phyloP scores from a whole-genome alignment of 2,329 filamentous ascomycete genomes.

The Zymoseptoria passerinii region DNA sequence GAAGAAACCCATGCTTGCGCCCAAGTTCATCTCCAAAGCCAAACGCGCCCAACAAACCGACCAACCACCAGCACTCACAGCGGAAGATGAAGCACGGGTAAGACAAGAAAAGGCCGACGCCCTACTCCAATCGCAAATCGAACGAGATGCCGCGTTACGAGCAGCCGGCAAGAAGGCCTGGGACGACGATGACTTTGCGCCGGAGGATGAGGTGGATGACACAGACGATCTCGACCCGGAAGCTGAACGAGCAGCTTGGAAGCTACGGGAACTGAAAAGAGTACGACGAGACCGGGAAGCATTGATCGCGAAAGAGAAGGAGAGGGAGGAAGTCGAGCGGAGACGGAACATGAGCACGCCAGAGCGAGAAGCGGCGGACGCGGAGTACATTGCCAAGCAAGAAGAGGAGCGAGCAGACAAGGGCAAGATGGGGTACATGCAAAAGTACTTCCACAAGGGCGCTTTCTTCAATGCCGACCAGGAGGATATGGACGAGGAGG shows the following conservation, averaged over 20 bases:
- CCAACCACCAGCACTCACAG: conserved; percentile 31
- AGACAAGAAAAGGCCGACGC: conserved; percentile 66
- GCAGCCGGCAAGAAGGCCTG: conserved; percentile 74
- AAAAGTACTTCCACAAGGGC: conserved; percentile 94
- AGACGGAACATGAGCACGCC: conserved; percentile 77
- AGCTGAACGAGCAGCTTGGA: conserved; percentile 87
- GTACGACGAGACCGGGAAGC: conserved; percentile 78
- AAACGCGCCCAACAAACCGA: conserved; percentile 41
- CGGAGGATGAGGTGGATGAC: conserved; percentile 76
- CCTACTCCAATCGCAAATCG: conserved; percentile 80
- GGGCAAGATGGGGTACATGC: conserved; percentile 82
- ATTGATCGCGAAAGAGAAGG: conserved; percentile 67
- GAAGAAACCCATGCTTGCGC: conserved; percentile 50
- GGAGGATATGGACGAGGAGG: conserved; percentile 46
- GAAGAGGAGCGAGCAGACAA: conserved; percentile 64
- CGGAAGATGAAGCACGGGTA: conserved; percentile 46
- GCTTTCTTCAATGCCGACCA: conserved; percentile 83
- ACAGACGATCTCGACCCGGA: conserved; percentile 79
- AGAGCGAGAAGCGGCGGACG: conserved; percentile 79
- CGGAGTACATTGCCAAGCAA: conserved; percentile 66
- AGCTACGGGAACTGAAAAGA: conserved; percentile 79
- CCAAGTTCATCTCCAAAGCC: conserved; percentile 58
- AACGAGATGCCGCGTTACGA: conserved; percentile 67
- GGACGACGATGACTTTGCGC: conserved; percentile 61
- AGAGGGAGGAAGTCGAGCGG: conserved; percentile 82